These are phyloP conservation scores for Solanum bukasovii DNA, from an alignment of 257 asterid genomes.

Conservation along the genomic window DNA sequence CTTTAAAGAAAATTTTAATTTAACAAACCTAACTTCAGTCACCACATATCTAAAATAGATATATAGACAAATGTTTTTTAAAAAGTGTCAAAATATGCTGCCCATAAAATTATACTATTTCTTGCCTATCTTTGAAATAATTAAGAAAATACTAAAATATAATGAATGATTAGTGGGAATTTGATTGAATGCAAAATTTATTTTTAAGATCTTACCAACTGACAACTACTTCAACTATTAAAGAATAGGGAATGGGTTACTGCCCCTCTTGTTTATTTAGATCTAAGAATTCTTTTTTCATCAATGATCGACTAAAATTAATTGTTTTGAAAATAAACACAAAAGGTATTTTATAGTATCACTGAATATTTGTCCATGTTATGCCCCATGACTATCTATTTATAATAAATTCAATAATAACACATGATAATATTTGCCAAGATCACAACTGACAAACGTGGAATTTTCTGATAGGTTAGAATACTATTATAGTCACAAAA, in stretches of 20 bases:
- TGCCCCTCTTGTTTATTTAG: neutral
- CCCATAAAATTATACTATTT: neutral
- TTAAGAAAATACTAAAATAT: neutral
- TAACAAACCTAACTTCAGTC: neutral
- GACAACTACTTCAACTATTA: neutral
- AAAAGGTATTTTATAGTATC: neutral
- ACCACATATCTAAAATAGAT: neutral
- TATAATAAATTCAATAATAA: neutral
- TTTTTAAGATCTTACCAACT: neutral
- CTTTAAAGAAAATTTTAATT: neutral
- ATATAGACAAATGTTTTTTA: too few relatives aligned
- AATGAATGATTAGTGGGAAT: neutral
- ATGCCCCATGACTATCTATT: neutral
- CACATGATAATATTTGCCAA: accelerated
- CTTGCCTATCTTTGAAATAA: neutral
- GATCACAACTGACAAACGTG: neutral
- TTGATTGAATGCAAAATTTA: neutral
- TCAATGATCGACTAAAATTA: neutral
- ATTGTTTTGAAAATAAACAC: neutral
- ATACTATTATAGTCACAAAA: neutral
- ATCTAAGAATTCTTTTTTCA: neutral
- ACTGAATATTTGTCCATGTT: neutral
- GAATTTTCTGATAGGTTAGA: neutral
- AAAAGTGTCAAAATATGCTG: neutral
- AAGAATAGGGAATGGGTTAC: neutral